Percentiles rank a stretch among this genome's conserved stretches.
phyloP scores from a whole-genome alignment of 2,329 filamentous ascomycete genomes.

The Taxawa tesnikishii region DNA sequence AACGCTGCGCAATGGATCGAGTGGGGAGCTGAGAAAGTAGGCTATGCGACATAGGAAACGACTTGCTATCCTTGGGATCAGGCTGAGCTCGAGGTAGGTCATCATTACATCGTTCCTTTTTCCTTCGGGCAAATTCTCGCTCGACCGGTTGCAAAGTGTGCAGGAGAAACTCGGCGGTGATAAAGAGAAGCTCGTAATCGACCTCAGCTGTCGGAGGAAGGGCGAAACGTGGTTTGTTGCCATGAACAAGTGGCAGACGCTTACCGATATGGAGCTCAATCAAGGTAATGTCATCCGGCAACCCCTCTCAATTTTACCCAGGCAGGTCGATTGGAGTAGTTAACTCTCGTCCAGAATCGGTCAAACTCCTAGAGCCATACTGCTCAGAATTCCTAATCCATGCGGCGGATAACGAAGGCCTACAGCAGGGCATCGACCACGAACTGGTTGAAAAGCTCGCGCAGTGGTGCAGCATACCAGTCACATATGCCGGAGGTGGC shows the following conservation, averaged over 20 bases:
- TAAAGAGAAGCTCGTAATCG: conserved; percentile 75
- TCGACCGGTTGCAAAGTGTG: conserved; percentile 61
- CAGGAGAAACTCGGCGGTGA: conserved; percentile 61
- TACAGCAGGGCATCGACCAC: conserved; percentile 85
- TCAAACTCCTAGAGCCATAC: conserved; percentile 70
- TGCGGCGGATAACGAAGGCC: conserved; percentile 89
- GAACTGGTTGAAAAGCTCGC: conserved; percentile 65
- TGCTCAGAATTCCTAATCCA: conserved; percentile 97
- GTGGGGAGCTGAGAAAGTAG: conserved; percentile 77
- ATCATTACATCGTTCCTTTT: conserved; percentile 97
- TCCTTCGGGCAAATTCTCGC: conserved; percentile 69
- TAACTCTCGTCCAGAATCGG: conserved; percentile 50
- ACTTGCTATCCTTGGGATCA: conserved; percentile 9
- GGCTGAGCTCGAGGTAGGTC: conserved; percentile 51
- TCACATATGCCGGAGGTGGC: conserved; percentile 95
- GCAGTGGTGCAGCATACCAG: conserved; percentile 79
- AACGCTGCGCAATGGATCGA: conserved; percentile 84
- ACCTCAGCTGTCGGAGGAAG: conserved; percentile 76
- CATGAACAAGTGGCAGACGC: conserved; percentile 98
- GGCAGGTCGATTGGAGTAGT: not conserved
- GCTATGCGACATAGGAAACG: too few relatives aligned
- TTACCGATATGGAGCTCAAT: conserved; percentile 91
- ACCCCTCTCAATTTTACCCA: not conserved
- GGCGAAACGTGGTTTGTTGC: conserved; percentile 84
- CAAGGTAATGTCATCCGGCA: conserved; percentile 46